Evolutionary conservation across 495 filamentous ascomycete species (phyloP).

Genomic region (Penicillium manginii): DNA sequence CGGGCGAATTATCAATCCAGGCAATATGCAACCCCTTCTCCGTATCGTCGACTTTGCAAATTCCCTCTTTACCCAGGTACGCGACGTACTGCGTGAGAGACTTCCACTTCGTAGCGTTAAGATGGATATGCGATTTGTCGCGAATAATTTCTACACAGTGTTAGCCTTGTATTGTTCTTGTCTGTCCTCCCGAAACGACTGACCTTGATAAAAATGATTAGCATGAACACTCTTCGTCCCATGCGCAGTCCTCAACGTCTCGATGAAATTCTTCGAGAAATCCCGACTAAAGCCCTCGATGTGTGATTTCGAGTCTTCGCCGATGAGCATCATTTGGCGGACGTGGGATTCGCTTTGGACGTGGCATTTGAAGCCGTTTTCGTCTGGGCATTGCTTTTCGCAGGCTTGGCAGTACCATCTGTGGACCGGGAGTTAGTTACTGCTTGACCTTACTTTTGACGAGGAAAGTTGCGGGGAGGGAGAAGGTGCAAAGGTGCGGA

Average conservation of each 20-base stretch:
- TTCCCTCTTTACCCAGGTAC: slow-evolving; percentile 77
- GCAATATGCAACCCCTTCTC: slow-evolving; percentile 83
- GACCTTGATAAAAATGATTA: slow-evolving; percentile 87
- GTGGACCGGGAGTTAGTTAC: neutral
- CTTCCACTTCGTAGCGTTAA: slow-evolving; percentile 91
- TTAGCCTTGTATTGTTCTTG: too few relatives aligned
- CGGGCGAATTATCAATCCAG: slow-evolving; percentile 90
- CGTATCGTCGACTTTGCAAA: slow-evolving; percentile 85
- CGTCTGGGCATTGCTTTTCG: slow-evolving; percentile 32
- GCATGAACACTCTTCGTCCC: slow-evolving; percentile 83
- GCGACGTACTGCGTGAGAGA: slow-evolving; percentile 87
- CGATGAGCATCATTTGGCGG: slow-evolving; percentile 81
- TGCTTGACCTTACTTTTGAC: neutral
- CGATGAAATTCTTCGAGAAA: slow-evolving; percentile 80
- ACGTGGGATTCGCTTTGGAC: slow-evolving; percentile 81
- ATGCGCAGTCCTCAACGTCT: slow-evolving; percentile 74
- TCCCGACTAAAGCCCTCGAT: slow-evolving; percentile 77
- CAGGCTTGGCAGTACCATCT: slow-evolving; percentile 67
- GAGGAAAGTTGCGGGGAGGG: neutral
- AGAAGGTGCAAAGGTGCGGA: neutral
- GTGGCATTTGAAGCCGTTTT: slow-evolving; percentile 67
- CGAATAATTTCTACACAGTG: neutral
- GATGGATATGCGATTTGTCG: slow-evolving; percentile 68
- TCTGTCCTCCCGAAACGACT: neutral
- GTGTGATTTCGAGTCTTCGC: slow-evolving; percentile 77